Conservation (phyloP, 2,329 filamentous ascomycete species). For the Xylaria sp. region DNA sequence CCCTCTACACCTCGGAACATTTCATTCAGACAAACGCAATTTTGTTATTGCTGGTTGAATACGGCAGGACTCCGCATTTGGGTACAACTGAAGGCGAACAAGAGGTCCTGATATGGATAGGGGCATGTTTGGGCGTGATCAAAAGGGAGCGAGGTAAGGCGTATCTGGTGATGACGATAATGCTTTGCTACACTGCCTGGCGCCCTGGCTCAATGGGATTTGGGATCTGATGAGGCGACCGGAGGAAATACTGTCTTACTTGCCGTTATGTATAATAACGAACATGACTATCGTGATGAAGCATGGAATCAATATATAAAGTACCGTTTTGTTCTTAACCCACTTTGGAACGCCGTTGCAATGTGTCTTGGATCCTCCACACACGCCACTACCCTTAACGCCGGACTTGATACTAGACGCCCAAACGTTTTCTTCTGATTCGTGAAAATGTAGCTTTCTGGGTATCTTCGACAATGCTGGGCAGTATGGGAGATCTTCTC, state of each 20-base stretch:
- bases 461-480: conserved; percentile 32
- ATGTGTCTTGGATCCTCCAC: conserved; percentile 18
- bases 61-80: conserved; percentile 24
- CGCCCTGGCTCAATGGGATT: conserved; percentile 38
- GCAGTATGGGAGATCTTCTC: neutral
- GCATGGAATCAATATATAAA: conserved; percentile 37
- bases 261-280: conserved; percentile 42
- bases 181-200: conserved; percentile 25
- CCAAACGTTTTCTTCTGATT: conserved; percentile 13
- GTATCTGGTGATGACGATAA: conserved; percentile 30
- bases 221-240: conserved; percentile 32
- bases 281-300: conserved; percentile 33
- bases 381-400: conserved; percentile 25
- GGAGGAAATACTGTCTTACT: conserved; percentile 19
- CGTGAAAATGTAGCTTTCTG: conserved; percentile 27
- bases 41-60: conserved; percentile 30
- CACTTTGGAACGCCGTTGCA: conserved; percentile 27
- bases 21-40: conserved; percentile 9
- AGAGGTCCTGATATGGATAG: conserved; percentile 18
- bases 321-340: conserved; percentile 29
- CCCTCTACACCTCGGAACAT: conserved; percentile 7
- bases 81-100: conserved; percentile 17
- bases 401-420: conserved; percentile 24
- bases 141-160: conserved; percentile 17
- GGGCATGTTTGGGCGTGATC: conserved; percentile 11